These are phyloP conservation scores for Fusarium fracticaudum DNA, from an alignment of 2,329 filamentous ascomycete genomes.

Conservation along the genomic window DNA sequence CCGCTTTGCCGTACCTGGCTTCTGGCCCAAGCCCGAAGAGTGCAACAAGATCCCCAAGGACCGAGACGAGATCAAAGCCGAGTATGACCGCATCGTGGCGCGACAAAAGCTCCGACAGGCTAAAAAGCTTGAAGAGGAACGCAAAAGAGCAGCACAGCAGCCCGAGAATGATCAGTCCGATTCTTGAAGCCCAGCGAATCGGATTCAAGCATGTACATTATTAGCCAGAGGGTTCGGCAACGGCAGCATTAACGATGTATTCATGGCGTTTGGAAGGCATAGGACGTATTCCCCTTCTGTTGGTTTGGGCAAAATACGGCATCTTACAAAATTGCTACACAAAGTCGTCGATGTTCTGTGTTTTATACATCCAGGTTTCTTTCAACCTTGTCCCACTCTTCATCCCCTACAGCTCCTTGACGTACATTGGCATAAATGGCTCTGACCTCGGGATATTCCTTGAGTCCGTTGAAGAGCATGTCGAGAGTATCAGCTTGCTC, in stretches of 20 bases:
- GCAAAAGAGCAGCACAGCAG: conserved; percentile 39
- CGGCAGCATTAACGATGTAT: conserved; percentile 25
- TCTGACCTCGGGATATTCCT: conserved; percentile 78
- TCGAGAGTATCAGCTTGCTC: conserved; percentile 66
- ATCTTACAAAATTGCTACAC: conserved; percentile 37
- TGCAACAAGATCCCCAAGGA: conserved; percentile 81
- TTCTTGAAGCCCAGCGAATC: conserved; percentile 15
- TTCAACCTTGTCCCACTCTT: conserved; percentile 63
- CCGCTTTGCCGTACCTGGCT: conserved; percentile 86
- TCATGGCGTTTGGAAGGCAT: conserved; percentile 41
- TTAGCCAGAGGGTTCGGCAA: conserved; percentile 10
- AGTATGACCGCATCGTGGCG: conserved; percentile 77
- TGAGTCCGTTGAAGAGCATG: conserved; percentile 66
- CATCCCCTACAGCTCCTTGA: conserved; percentile 61
- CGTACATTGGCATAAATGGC: conserved; percentile 79
- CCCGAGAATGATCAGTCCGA: conserved; percentile 20
- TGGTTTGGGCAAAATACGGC: conserved; percentile 14
- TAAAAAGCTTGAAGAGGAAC: conserved; percentile 51
- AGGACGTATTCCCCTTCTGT: conserved; percentile 31
- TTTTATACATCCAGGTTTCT: conserved; percentile 61
- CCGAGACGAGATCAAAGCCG: conserved; percentile 81
- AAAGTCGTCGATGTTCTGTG: conserved; percentile 19
- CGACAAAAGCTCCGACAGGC: conserved; percentile 79
- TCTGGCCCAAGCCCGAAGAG: conserved; percentile 89
- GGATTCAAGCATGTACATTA: conserved; percentile 34